Evolutionary conservation across 768 basidiomycete genomes (phyloP), one percentile per base, ranked within the genome.

Genomic region (Psilocybe azurescens): DNA sequence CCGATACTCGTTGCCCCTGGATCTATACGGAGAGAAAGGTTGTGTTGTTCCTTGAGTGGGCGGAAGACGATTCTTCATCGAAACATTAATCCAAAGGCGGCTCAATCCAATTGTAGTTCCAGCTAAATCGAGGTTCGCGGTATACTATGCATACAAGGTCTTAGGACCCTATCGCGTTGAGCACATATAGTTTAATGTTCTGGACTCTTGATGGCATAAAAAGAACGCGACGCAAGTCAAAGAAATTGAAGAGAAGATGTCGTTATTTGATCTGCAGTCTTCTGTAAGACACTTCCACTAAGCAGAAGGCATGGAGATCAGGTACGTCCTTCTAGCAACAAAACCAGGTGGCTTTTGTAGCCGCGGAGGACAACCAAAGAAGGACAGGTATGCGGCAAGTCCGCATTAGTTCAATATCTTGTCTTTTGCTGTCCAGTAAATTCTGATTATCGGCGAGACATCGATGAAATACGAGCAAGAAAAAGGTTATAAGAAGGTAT

Each of bases 191-290:
- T 38, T 53, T 53, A 53, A 53, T 53, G 52, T 53, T 56, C 54
- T 56, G 39, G 54, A 46, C 41, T n/a, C 54, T 44, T 47, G 54
- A 18, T 53, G 32, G 20, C n/a, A 14, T 13, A n/a, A 39, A 7
- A 53, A 36, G 24, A 38, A 56, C n/a, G 33, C 33, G 32, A 14
- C 8, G 5, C 29, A 36, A 38, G 52, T 0, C 30, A 20, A 53
- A 33, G n/a, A 53, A 53, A 36, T 53, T 53, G 49, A 29, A 16
- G 32, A 38, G 50, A 56, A 29, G 55, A 13, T 44, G 28, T 33
- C 38, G 57, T 28, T 61, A 24, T 64, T 55, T 60, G 66, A 69
- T 69, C 66, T 65, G 60, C 66, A 46, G 55, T 36, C 66, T 69
- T 69, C 66, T 65, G 46, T 58, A 61, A 51, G 56, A 53, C 38